phyloP scores from a whole-genome alignment of 805 yeast genomes.

The Saccharomycopsis sp. region DNA sequence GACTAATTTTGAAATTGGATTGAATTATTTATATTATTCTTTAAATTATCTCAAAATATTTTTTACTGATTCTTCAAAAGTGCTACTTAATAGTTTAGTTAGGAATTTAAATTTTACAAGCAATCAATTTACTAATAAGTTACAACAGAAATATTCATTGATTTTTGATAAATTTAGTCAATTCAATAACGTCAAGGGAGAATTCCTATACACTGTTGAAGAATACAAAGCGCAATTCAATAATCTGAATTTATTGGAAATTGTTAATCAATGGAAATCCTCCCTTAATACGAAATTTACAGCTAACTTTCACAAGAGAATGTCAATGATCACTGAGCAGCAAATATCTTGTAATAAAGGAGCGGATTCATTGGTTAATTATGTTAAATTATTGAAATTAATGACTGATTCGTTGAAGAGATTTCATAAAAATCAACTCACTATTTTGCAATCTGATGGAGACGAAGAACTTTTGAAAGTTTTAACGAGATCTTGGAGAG shows the following conservation, averaged over 20 bases:
- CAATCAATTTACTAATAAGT: slow-evolving; percentile 1
- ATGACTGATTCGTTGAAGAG: slow-evolving; percentile 3
- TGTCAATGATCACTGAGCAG: no score
- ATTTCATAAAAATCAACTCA: slow-evolving; percentile 3
- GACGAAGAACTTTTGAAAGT: slow-evolving; percentile 5
- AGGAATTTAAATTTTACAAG: background rate
- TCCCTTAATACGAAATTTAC: background rate
- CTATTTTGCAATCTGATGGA: background rate
- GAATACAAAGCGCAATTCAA: slow-evolving; percentile 5
- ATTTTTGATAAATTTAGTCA: background rate
- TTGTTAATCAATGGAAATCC: slow-evolving; percentile 4
- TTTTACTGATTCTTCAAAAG: slow-evolving; percentile 1
- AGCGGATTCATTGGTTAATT: background rate
- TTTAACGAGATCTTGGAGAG: slow-evolving; percentile 4
- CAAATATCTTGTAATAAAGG: background rate
- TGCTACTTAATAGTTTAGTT: slow-evolving; percentile 3
- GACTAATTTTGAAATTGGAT: slow-evolving; percentile 1
- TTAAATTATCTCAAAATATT: slow-evolving; percentile 6
- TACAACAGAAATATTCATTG: slow-evolving; percentile 1
- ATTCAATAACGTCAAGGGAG: background rate
- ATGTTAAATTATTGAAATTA: slow-evolving; percentile 8
- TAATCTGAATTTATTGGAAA: background rate
- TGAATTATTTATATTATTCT: slow-evolving; percentile 2
- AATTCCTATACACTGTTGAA: background rate
- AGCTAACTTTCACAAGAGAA: slow-evolving; percentile 3